Conservation (phyloP, 1,139 yeast species). For the Yamadazyma triangularis region DNA sequence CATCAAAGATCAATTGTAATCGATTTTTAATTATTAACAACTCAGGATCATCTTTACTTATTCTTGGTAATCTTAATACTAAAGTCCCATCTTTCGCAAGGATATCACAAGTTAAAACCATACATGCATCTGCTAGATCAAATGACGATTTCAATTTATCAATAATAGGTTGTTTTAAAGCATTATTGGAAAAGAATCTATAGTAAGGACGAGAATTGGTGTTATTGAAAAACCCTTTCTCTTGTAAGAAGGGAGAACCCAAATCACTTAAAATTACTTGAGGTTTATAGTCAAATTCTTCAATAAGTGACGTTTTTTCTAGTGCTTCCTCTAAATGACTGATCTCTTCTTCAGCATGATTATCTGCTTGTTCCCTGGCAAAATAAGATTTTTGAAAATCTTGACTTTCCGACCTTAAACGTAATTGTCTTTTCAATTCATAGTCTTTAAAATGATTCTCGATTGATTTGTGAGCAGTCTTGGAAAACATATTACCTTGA, state of each 20-base stretch:
- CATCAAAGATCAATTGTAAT: slow-evolving; percentile 52
- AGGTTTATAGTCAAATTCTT: slow-evolving; percentile 20
- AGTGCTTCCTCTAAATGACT: too few species aligned
- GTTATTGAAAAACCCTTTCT: slow-evolving; percentile 60
- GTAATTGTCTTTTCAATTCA: slow-evolving; percentile 14
- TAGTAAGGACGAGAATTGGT: slow-evolving; percentile 73
- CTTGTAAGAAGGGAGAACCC: slow-evolving; percentile 70
- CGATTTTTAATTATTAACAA: slow-evolving; percentile 55
- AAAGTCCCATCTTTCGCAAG: slow-evolving; percentile 67
- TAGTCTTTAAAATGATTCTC: slow-evolving; percentile 50
- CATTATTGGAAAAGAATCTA: slow-evolving; percentile 22
- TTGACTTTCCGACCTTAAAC: slow-evolving; percentile 1
- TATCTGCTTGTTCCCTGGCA: slow-evolving; percentile 23
- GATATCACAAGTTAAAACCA: slow-evolving; percentile 66
- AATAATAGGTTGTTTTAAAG: slow-evolving; percentile 21
- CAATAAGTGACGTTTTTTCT: too few species aligned
- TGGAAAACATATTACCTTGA: slow-evolving; percentile 82
- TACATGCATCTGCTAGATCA: slow-evolving; percentile 89
- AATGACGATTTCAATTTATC: slow-evolving; percentile 26
- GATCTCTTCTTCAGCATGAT: slow-evolving; percentile 8
- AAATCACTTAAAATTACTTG: slow-evolving; percentile 82
- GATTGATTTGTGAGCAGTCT: slow-evolving; percentile 58
- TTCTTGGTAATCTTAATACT: slow-evolving; percentile 69
- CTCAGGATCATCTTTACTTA: slow-evolving; percentile 48
- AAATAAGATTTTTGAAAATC: slow-evolving; percentile 20